Evolutionary conservation across 1,284 basidiomycete species (phyloP), one percentile per base, ranked within the genome.

Genomic region (Austropuccinia psidii): DNA sequence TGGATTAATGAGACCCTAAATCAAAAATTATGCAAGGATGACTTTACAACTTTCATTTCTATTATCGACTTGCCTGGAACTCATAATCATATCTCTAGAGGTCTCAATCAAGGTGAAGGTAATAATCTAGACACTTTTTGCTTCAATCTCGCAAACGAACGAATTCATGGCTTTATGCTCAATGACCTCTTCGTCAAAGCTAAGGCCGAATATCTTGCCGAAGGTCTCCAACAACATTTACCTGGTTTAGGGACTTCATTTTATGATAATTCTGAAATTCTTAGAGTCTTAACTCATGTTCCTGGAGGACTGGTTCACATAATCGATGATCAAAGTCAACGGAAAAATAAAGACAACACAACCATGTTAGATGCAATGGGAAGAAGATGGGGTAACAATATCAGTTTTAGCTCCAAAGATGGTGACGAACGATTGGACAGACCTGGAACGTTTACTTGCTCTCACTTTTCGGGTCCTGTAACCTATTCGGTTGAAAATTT

Each of bases 1-100:
- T 98, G 94, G 96, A 83, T 98, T 77, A 96, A 94, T 80, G 95
- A 98, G 81, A 87, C 92, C 79, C 88, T 98, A 83, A 98, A 98
- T 81, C 89, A 95, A 78, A 90, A 90, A 68, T 86, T 98, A 29
- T 95, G 91, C 83, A 87, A 87, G 47, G 92, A 96, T 57, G 91
- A 94, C 78, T 96, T 93, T 77, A 83, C 86, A 15, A 91, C 90
- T 1, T 98, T 95, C 82, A 89, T 98, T 77, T 91, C 92, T n/a
- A 84, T 98, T 47, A 89, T 98, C 79, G 94, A 98, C 80, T 86
- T 98, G 0, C 94, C 96, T 1, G 93, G 95, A n/a, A 87, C 88
- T 17, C 80, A 80, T 55, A 79, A 80, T 74, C 90, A 94, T 80
- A 92, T 93, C 81, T 86, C 91, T 81, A 87, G 90, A 19, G 70